Percentiles rank a stretch among this genome's conserved stretches.
Evolutionary conservation across 139 green algal species (phyloP).

Genomic region (Tetraselmis striata): DNA sequence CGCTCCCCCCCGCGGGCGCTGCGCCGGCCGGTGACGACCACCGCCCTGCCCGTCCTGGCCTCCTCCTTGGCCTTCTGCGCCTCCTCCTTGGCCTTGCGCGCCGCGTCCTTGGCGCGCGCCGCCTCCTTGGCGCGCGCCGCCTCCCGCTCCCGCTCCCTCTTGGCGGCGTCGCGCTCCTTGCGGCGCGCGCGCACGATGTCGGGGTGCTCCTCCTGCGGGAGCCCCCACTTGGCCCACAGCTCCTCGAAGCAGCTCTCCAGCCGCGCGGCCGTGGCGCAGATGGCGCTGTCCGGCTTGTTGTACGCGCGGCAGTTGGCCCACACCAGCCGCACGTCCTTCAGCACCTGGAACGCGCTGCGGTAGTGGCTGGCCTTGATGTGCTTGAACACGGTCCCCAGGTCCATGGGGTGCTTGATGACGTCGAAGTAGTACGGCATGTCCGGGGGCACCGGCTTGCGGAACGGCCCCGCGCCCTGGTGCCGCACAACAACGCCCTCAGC

Average conservation of each 20-base stretch:
- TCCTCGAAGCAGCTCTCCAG: not conserved
- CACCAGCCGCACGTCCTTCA: slow-evolving; percentile 39
- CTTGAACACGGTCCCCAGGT: slow-evolving; percentile 35
- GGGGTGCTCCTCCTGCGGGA: not conserved
- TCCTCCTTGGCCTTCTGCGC: too few relatives aligned
- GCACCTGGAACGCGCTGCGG: slow-evolving; percentile 11
- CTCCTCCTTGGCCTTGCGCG: not conserved
- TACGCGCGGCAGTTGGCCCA: slow-evolving; percentile 40
- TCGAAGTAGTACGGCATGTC: slow-evolving; percentile 23
- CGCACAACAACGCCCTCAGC: too few relatives aligned
- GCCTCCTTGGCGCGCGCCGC: not conserved
- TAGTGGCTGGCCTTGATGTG: slow-evolving; percentile 26
- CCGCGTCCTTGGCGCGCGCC: not conserved
- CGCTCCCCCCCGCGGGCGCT: too few relatives aligned
- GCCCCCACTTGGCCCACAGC: not conserved
- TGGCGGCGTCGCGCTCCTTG: not conserved
- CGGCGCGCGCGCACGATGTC: not conserved
- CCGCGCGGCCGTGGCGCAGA: slow-evolving; percentile 13
- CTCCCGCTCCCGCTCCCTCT: not conserved
- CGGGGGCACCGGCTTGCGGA: slow-evolving; percentile 21
- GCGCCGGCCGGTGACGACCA: too few relatives aligned
- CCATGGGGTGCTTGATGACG: slow-evolving; percentile 38
- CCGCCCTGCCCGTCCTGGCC: too few relatives aligned
- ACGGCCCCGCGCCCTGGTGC: slow-evolving; percentile 17
- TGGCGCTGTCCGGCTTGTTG: slow-evolving; percentile 23